Conservation (phyloP, 805 yeast genomes). For the Crinitomyces ghanaensis region DNA sequence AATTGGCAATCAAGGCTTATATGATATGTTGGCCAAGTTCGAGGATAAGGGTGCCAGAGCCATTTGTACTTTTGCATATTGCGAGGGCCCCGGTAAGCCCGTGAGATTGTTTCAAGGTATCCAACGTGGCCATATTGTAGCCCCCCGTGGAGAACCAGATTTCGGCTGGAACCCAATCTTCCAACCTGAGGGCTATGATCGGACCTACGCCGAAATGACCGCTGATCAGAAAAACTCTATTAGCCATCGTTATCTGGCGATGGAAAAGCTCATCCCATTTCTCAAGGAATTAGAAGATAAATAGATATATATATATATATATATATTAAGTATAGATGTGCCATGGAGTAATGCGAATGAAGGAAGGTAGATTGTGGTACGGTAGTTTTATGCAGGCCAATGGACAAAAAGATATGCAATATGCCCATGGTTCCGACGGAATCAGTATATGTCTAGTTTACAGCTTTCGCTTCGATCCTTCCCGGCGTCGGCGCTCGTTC, state of each 20-base stretch:
- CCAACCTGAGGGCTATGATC: conserved; percentile 61
- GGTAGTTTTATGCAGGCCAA: background rate
- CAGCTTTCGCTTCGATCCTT: too few species aligned
- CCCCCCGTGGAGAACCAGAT: conserved; percentile 60
- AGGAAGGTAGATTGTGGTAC: too few species aligned
- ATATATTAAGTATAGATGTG: background rate
- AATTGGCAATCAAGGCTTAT: conserved; percentile 67
- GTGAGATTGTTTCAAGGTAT: conserved; percentile 77
- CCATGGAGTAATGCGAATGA: background rate
- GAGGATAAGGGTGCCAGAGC: conserved; percentile 83
- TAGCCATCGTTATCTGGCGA: conserved; percentile 81
- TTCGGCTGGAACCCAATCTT: conserved; percentile 96
- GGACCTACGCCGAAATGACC: conserved; percentile 86
- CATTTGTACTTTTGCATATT: conserved; percentile 83
- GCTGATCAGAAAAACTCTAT: conserved; percentile 64
- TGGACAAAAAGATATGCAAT: background rate
- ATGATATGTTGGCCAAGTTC: conserved; percentile 66
- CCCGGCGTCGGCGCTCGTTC: conserved; percentile 6
- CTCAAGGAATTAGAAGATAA: conserved; percentile 13
- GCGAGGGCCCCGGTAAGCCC: conserved; percentile 65
- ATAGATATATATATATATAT: background rate
- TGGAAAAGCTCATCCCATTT: conserved; percentile 55
- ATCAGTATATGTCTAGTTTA: too few species aligned
- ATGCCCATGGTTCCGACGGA: background rate
- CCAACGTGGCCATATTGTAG: conserved; percentile 71